phyloP scores from a whole-genome alignment of 73 alveolate species.

The Paramecium tetraurelia region DNA sequence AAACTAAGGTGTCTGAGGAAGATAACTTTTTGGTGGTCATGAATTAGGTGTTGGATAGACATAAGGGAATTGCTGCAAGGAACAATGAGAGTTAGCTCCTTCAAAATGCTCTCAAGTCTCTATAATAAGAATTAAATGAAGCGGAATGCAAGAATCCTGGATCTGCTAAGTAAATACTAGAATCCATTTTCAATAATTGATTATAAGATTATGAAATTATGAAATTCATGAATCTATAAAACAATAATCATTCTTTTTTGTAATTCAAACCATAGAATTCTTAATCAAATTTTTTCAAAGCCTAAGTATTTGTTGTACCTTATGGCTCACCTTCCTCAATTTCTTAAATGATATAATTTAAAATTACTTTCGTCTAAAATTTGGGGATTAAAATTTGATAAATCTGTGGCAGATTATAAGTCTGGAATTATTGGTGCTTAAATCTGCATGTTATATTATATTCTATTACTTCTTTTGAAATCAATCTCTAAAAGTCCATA shows the following conservation, averaged over 20 bases:
- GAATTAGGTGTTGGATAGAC: background rate
- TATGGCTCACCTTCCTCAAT: background rate
- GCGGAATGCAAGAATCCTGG: background rate
- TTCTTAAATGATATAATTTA: background rate
- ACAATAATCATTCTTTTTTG: background rate
- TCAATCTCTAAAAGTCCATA: slow-evolving; percentile 88
- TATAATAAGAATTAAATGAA: background rate
- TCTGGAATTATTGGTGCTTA: slow-evolving; percentile 78
- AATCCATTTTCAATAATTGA: background rate
- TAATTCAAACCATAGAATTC: slow-evolving; percentile 47
- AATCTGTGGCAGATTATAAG: slow-evolving; percentile 56
- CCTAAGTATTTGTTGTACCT: background rate
- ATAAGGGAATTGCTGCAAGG: background rate
- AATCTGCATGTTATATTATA: background rate
- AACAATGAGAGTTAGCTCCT: background rate
- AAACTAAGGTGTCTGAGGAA: background rate
- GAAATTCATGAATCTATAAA: background rate
- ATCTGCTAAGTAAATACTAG: background rate
- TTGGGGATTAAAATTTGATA: slow-evolving; percentile 46
- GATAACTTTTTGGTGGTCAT: background rate
- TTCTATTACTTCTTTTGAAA: slow-evolving; percentile 66
- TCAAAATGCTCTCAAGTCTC: background rate
- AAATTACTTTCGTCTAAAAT: slow-evolving; percentile 49
- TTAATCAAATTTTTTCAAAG: slow-evolving; percentile 29
- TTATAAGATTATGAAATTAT: background rate